A percentile compares a stretch with the other conserved stretches of the same genome.
Evolutionary conservation across 768 basidiomycete species (phyloP).

Genomic region (Polyporus arcularius): DNA sequence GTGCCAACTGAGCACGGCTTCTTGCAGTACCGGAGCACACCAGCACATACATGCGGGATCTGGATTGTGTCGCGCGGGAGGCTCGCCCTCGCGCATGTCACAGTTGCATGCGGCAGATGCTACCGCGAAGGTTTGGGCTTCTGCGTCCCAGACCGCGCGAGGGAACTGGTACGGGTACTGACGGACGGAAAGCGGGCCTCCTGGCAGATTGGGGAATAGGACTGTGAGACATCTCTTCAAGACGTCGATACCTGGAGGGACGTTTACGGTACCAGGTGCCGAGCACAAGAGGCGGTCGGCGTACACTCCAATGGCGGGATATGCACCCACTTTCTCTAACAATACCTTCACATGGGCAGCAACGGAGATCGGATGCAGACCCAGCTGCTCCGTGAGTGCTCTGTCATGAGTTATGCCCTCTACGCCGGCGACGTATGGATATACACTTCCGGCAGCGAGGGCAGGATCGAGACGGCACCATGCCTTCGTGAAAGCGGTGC

Average conservation of each 20-base stretch:
- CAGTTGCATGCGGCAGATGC: too few relatives aligned
- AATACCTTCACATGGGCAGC: not conserved
- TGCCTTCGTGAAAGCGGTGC: constrained; percentile 4
- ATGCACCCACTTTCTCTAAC: not conserved
- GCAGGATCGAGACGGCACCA: not conserved
- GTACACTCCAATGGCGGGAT: not conserved
- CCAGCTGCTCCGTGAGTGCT: not conserved
- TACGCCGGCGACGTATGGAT: not conserved
- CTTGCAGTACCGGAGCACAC: not conserved
- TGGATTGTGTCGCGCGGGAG: too few relatives aligned
- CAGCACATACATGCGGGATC: constrained; percentile 6
- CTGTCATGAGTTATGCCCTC: not conserved
- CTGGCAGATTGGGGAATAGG: not conserved
- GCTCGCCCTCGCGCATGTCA: too few relatives aligned
- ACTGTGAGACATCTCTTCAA: not conserved
- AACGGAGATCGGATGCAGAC: not conserved
- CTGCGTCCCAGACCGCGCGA: not conserved
- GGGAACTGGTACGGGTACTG: not conserved
- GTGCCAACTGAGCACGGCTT: too few relatives aligned
- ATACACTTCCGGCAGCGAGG: not conserved
- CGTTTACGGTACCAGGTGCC: not conserved
- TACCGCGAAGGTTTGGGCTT: constrained; percentile 5
- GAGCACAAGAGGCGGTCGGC: constrained; percentile 1
- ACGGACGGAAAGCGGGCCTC: constrained; percentile 5
- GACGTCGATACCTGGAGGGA: not conserved